Conservation (phyloP, 176 grass and related monocot species). For the Luzula sylvatica region DNA sequence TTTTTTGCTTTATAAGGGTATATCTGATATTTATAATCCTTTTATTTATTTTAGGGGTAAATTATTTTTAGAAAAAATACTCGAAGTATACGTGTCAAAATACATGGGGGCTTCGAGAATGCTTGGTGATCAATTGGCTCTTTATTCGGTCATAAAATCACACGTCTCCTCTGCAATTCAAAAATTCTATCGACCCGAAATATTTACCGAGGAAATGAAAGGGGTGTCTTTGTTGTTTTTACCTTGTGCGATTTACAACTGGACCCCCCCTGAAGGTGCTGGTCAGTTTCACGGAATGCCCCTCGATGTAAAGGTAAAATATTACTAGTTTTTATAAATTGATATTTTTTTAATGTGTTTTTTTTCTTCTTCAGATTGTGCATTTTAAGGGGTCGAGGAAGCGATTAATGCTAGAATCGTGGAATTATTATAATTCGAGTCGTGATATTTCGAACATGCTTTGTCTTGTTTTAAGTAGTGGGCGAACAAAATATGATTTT, state of each 20-base stretch:
- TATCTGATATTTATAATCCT: no score
- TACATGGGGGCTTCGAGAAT: constrained; percentile 55
- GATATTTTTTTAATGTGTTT: constrained; percentile 6
- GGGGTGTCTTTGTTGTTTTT: constrained; percentile 67
- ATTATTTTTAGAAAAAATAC: constrained; percentile 60
- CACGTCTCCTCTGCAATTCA: constrained; percentile 43
- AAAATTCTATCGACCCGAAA: constrained; percentile 57
- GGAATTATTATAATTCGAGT: constrained; percentile 76
- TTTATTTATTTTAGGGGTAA: constrained; percentile 39
- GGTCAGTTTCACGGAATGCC: constrained; percentile 96
- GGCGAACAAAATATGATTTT: constrained; percentile 90
- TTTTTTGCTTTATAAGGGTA: no score
- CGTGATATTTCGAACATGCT: constrained; percentile 56
- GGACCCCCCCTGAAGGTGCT: constrained; percentile 84
- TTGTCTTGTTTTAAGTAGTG: constrained; percentile 72
- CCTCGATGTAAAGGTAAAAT: constrained; percentile 81
- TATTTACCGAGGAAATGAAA: constrained; percentile 60
- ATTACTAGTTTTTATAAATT: neutral
- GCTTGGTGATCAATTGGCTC: constrained; percentile 84
- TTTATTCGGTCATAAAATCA: constrained; percentile 81
- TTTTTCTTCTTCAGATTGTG: constrained; percentile 37
- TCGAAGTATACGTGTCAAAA: constrained; percentile 50
- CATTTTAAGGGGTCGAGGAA: constrained; percentile 98
- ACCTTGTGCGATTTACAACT: constrained; percentile 88
- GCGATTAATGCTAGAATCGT: constrained; percentile 78